Conservation (phyloP, 805 yeast genomes). For the Scheffersomyces lignosus region DNA sequence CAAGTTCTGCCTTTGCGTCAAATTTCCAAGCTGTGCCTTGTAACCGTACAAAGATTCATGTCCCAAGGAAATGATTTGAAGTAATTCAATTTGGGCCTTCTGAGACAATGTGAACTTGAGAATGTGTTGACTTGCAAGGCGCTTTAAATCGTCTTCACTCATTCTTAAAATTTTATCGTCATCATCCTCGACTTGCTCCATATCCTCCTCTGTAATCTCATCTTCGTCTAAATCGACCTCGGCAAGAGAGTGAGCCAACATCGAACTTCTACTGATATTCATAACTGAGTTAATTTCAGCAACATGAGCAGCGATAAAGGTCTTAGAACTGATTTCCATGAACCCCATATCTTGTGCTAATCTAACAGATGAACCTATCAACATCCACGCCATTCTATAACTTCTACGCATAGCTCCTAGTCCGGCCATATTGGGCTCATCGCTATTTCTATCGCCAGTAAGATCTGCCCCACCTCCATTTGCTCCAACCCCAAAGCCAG, state of each 20-base stretch:
- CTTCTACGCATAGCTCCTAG: conserved; percentile 82
- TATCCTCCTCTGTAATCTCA: conserved; percentile 36
- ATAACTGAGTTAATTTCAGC: conserved; percentile 82
- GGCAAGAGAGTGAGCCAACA: conserved; percentile 69
- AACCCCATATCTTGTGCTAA: conserved; percentile 85
- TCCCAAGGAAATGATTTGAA: conserved; percentile 77
- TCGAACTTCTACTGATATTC: conserved; percentile 76
- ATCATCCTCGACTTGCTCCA: conserved; percentile 24
- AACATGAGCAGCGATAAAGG: conserved; percentile 80
- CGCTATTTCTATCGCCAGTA: conserved; percentile 15
- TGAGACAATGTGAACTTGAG: conserved; percentile 62
- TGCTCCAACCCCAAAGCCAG: not conserved
- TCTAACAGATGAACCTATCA: conserved; percentile 83
- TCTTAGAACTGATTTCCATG: conserved; percentile 68
- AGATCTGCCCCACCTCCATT: conserved; percentile 8
- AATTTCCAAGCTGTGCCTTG: conserved; percentile 51
- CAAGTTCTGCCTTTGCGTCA: conserved; percentile 63
- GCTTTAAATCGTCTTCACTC: conserved; percentile 33
- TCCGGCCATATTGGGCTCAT: conserved; percentile 60
- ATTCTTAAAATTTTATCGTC: conserved; percentile 30
- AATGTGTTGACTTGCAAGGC: conserved; percentile 22
- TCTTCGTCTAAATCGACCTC: conserved; percentile 60
- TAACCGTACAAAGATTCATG: conserved; percentile 79
- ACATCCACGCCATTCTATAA: conserved; percentile 92
- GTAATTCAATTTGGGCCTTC: conserved; percentile 74